A percentile compares a stretch with the other conserved stretches of the same genome.
Evolutionary conservation across 2,329 filamentous ascomycete species (phyloP).

Genomic region (Ophiocordyceps polyrhachis-furcata): DNA sequence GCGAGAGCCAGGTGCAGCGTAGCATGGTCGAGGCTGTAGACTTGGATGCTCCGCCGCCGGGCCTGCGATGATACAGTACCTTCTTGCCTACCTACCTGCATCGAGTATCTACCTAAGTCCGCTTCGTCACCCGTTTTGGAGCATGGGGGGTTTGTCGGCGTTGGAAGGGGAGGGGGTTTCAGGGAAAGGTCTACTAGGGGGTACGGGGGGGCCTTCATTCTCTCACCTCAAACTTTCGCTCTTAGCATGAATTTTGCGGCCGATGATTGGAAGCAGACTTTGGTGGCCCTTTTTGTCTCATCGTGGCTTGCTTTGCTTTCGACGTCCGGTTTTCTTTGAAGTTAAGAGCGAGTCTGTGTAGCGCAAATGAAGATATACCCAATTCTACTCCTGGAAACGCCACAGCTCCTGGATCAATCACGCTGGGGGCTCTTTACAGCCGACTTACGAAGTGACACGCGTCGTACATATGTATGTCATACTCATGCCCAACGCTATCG

Average conservation of each 20-base stretch:
- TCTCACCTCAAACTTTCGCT: background rate
- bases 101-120: background rate
- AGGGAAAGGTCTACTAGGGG: background rate
- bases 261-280: background rate
- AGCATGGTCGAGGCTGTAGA: conserved; percentile 31
- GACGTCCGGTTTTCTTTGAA: background rate
- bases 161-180: background rate
- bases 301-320: background rate
- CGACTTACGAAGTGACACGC: no score
- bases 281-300: background rate
- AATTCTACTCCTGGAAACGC: background rate
- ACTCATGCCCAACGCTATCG: no score
- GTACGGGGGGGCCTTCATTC: background rate
- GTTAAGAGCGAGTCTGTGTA: background rate
- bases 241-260: background rate
- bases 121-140: background rate
- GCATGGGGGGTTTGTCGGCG: background rate
- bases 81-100: background rate
- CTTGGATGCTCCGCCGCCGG: conserved; percentile 31
- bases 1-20: conserved; percentile 38
- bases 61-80: conserved; percentile 9
- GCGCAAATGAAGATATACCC: background rate
- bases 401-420: no score
- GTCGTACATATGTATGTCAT: no score
- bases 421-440: no score